Conservation (phyloP, 495 filamentous ascomycete species). For the Penicillium angulare region DNA sequence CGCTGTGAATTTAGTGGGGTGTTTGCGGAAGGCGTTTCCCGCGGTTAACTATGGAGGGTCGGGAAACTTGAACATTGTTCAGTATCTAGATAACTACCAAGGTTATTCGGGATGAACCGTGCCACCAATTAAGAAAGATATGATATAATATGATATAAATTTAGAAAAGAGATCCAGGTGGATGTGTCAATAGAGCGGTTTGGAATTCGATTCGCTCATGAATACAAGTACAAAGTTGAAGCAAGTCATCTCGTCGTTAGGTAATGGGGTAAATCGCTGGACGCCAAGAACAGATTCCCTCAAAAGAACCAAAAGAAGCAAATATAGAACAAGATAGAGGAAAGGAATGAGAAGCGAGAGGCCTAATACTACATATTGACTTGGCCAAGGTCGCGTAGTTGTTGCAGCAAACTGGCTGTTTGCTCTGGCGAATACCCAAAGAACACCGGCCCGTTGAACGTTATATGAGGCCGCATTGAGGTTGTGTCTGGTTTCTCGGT, state of each 20-base stretch:
- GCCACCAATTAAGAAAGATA: background rate
- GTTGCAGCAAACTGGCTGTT: slow-evolving; percentile 66
- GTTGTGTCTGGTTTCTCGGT: slow-evolving; percentile 5
- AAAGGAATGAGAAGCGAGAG: no score
- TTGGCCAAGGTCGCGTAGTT: slow-evolving; percentile 36
- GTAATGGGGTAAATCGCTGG: slow-evolving; percentile 6
- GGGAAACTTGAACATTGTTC: background rate
- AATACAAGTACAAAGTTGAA: background rate
- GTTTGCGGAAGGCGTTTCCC: slow-evolving; percentile 24
- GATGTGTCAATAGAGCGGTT: no score
- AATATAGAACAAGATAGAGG: background rate
- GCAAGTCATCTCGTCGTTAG: slow-evolving; percentile 21
- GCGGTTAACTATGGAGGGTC: background rate
- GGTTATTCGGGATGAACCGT: background rate
- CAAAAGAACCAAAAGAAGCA: no score
- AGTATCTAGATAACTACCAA: background rate
- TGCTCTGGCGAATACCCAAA: slow-evolving; percentile 84
- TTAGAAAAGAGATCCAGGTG: background rate
- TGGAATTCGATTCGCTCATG: slow-evolving; percentile 1
- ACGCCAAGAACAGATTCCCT: slow-evolving; percentile 3
- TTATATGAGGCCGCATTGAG: slow-evolving; percentile 53
- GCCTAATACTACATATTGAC: no score
- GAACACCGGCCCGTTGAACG: slow-evolving; percentile 86
- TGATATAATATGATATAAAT: background rate
- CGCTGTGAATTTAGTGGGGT: slow-evolving; percentile 16